Conservation (phyloP, 768 basidiomycete species). For the Pulveroboletus ravenelii region DNA sequence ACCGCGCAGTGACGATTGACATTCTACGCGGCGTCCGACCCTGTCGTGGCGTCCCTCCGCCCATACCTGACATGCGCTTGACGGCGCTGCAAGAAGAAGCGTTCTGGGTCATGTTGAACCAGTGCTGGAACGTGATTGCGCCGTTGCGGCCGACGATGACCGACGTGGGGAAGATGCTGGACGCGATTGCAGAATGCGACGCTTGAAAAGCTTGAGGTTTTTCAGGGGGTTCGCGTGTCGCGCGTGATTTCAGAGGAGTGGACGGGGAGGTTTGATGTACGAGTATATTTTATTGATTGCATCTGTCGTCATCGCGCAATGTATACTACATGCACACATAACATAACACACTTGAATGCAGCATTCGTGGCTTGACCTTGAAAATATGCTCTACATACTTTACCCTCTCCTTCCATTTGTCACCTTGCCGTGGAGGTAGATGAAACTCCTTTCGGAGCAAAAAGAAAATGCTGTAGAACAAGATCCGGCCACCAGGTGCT, state of each 20-base stretch:
- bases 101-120: slow-evolving; percentile 44
- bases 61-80: slow-evolving; percentile 15
- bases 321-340: background rate
- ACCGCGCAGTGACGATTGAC: slow-evolving; percentile 52
- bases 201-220: background rate
- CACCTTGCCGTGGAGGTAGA: no score
- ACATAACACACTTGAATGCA: background rate
- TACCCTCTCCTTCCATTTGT: no score
- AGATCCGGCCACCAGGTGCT: no score
- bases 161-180: slow-evolving; percentile 26
- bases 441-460: no score
- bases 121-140: slow-evolving; percentile 41
- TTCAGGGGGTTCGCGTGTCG: no score
- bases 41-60: slow-evolving; percentile 28
- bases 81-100: slow-evolving; percentile 22
- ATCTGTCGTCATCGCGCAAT: background rate
- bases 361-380: no score
- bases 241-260: no score
- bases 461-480: no score
- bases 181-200: slow-evolving; percentile 3
- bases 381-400: no score
- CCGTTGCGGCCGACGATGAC: slow-evolving; percentile 41
- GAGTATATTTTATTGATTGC: background rate
- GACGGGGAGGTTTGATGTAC: background rate
- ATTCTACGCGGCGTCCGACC: slow-evolving; percentile 50